Base-by-base conservation (phyloP, 345 rosid species). In the Cardamine chenopodiifolia region DNA sequence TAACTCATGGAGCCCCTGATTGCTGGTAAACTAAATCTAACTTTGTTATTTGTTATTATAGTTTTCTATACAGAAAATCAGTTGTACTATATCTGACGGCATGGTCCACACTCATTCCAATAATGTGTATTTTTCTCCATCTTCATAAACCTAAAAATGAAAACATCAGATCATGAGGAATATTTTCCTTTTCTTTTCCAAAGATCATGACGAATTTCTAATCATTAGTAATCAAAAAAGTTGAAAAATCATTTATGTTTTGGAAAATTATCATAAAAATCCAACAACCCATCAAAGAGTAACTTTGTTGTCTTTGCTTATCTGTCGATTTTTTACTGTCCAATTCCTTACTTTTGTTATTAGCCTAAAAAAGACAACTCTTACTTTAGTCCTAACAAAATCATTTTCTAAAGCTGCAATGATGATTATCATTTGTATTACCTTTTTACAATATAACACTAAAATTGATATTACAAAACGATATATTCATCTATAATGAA, bases 281-380 rank as follows among this genome's bases (percentile, higher is more conserved):
- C 73, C 54, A 74, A 66, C 73, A 59, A 75, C 68, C 45, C 39
- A 52, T 68, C 55, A 49, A 75, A 66, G 52, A 39, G 12, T 59
- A 59, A 37, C 35, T 50, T 58, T 67, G 50, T 12, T 37, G 45
- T 39, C 37, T 50, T 60, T 75, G 68, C 55, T 58, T 67, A 75
- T 40, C 68, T 75, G 73, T 75, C 62, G 19, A 67, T 4, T 29
- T 57, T 59, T 59, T 67, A 67, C 68, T 47, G 55, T 19, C 68
- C 29, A 37, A 25, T 22, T 66, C 67, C 45, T 40, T 40, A 40
- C 45, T 40, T 39, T 39, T 39, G n/a, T 39, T 39, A 12, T 39
- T 39, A 39, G n/a, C 44, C 44, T 12, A 4, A 39, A 13, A 39
- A 39, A 11, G 13, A 28, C 13, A 37, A 17, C 40, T 66, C 67